Evolutionary conservation across 2,329 filamentous ascomycete genomes (phyloP), one percentile per base, ranked within the genome.

Genomic region (Fusarium sp.): DNA sequence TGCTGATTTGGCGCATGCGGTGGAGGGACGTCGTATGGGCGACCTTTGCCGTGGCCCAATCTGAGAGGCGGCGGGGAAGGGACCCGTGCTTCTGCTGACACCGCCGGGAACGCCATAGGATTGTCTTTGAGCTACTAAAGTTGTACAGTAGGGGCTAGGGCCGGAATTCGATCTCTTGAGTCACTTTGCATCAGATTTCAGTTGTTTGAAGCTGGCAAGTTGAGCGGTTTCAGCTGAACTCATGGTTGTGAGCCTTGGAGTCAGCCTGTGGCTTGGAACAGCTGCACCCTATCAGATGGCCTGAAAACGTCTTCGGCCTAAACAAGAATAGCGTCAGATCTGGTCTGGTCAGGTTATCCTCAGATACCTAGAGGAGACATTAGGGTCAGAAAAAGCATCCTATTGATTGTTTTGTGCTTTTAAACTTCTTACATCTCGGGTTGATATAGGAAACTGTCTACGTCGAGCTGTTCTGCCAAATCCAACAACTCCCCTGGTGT

Each of bases 401-500:
- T 3, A 12, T 48, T 48, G 6, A 31, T 31, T 31, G 0, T 15
- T 17, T 22, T 26, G 10, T 22, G 3, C 11, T 10, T 24, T 8
- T 35, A 11, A 4, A 14, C 7, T 12, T 38, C 26, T 44, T 26
- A 66, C n/a, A 76, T 60, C 17, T 72, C 67, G 2, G 75, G 63
- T 11, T 75, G 75, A 22, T 77, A 78, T 1, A 77, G 17, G 6
- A 78, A 75, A 4, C 66, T 67, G 51, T 75, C 76, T 2, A 78
- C 77, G 6, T 81, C 79, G 12, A 81, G 51, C 47, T 80, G 75
- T 33, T 81, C 80, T 4, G 80, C 80, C 33, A 81, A 48, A 57
- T 81, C 78, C 9, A 81, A 24, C 22, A 81, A 57, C 54, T 81
- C 79, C 7, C 79, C 75, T 2, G 80, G 80, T 2, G 80, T 80